Conservation (phyloP, 495 filamentous ascomycete genomes). For the Polyplosphaeria fusca region DNA sequence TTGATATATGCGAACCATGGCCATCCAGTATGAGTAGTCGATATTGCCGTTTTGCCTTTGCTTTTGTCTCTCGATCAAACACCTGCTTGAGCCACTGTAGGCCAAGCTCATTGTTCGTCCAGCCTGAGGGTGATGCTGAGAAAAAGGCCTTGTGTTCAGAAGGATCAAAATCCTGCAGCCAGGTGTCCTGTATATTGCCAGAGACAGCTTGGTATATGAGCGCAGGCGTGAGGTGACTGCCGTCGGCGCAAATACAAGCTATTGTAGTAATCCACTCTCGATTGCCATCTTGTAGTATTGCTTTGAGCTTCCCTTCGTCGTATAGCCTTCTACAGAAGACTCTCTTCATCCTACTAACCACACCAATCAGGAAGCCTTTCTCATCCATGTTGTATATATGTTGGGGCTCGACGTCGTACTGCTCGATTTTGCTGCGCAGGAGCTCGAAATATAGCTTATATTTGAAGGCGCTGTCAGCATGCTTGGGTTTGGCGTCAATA, state of each 20-base stretch:
- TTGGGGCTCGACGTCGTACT: slow-evolving; percentile 2
- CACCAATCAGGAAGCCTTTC: slow-evolving; percentile 3
- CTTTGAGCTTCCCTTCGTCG: not conserved
- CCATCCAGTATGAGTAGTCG: slow-evolving; percentile 4
- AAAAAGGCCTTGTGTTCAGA: not conserved
- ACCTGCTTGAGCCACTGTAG: not conserved
- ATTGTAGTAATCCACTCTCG: slow-evolving; percentile 2
- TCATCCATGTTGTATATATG: slow-evolving; percentile 15
- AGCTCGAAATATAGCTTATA: slow-evolving; percentile 6
- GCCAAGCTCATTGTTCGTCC: not conserved
- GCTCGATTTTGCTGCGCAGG: not conserved
- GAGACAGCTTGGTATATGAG: slow-evolving; percentile 5
- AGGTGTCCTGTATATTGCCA: not conserved
- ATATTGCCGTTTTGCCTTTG: not conserved
- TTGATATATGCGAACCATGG: slow-evolving; percentile 1
- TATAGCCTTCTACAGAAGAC: not conserved
- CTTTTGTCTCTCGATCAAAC: not conserved
- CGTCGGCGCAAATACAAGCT: slow-evolving; percentile 1
- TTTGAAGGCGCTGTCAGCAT: not conserved
- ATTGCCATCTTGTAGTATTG: not conserved
- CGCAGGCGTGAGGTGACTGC: not conserved
- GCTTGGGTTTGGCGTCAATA: not conserved
- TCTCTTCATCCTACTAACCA: slow-evolving; percentile 1
- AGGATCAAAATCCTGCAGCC: not conserved
- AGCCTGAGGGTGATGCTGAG: not conserved